A percentile compares a stretch with the other conserved stretches of the same genome.
Evolutionary conservation across 2,329 filamentous ascomycete genomes (phyloP).

Genomic region (Aspergillus novofumigatus): DNA sequence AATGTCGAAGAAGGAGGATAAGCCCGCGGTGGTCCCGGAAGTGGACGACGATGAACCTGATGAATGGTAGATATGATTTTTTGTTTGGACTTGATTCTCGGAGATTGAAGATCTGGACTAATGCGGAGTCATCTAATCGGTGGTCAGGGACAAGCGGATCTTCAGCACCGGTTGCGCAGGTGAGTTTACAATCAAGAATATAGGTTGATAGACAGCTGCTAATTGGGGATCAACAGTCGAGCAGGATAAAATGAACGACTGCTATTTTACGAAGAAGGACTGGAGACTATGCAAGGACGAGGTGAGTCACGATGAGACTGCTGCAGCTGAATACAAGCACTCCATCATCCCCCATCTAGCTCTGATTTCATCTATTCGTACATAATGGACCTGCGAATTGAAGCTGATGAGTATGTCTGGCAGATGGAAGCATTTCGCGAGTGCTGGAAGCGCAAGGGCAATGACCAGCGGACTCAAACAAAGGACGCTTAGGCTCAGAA

Average conservation of each 20-base stretch:
- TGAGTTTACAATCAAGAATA: constrained; percentile 38
- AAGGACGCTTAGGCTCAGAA: constrained; percentile 57
- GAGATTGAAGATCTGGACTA: constrained; percentile 9
- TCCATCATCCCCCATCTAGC: background rate
- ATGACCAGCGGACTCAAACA: constrained; percentile 73
- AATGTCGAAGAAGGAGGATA: constrained; percentile 59
- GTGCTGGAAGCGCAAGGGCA: constrained; percentile 89
- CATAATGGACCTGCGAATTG: no score
- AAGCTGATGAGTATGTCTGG: background rate
- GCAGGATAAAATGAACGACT: constrained; percentile 87
- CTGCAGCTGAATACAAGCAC: background rate
- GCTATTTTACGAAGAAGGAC: constrained; percentile 93
- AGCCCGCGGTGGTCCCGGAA: constrained; percentile 33
- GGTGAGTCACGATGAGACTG: constrained; percentile 52
- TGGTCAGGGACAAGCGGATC: constrained; percentile 86
- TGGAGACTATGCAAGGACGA: constrained; percentile 86
- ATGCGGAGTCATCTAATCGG: constrained; percentile 16
- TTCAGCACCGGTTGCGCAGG: constrained; percentile 93
- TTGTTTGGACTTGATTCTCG: constrained; percentile 7
- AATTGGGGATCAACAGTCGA: constrained; percentile 57
- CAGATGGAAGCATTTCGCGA: constrained; percentile 87
- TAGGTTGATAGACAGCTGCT: background rate
- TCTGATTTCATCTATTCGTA: no score
- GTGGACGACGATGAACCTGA: constrained; percentile 83
- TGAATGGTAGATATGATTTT: constrained; percentile 71